Conservation (phyloP, 2,329 filamentous ascomycete genomes). For the Sporothrix pallida region DNA sequence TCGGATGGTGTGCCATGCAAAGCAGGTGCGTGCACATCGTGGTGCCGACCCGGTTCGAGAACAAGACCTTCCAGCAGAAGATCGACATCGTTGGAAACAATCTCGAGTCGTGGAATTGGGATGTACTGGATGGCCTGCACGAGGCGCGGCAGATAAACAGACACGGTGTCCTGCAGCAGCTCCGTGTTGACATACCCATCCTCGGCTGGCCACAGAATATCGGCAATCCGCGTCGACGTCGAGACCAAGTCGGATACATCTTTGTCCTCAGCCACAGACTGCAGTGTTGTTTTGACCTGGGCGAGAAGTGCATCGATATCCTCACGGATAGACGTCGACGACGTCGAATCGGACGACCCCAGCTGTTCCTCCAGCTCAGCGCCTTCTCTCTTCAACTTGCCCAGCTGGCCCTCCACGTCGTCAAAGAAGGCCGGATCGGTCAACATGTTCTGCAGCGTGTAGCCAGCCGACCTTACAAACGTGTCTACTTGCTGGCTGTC, state of each 20-base stretch:
- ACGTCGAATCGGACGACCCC: background rate
- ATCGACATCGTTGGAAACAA: constrained; percentile 82
- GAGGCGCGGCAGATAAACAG: constrained; percentile 79
- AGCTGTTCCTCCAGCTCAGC: constrained; percentile 41
- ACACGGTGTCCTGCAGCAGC: constrained; percentile 74
- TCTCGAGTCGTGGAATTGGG: constrained; percentile 87
- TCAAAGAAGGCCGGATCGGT: constrained; percentile 88
- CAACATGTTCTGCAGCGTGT: constrained; percentile 78
- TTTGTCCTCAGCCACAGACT: constrained; percentile 72
- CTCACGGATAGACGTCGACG: constrained; percentile 60
- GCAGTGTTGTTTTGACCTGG: constrained; percentile 70
- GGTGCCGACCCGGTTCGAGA: constrained; percentile 80
- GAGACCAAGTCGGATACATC: constrained; percentile 72
- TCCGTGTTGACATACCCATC: constrained; percentile 63
- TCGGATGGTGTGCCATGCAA: background rate
- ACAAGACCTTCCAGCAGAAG: constrained; percentile 89
- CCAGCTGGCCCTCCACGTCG: constrained; percentile 64
- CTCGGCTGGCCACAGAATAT: constrained; percentile 70
- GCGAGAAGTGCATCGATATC: constrained; percentile 75
- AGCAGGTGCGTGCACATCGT: constrained; percentile 58
- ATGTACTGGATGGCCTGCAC: constrained; percentile 82
- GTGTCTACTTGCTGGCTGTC: constrained; percentile 74
- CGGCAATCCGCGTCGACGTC: constrained; percentile 70
- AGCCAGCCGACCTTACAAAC: constrained; percentile 73
- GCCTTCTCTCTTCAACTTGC: constrained; percentile 58